Evolutionary conservation across 192 early-diverging fungal species (phyloP).

Genomic region (Gaertneriomyces sp.): DNA sequence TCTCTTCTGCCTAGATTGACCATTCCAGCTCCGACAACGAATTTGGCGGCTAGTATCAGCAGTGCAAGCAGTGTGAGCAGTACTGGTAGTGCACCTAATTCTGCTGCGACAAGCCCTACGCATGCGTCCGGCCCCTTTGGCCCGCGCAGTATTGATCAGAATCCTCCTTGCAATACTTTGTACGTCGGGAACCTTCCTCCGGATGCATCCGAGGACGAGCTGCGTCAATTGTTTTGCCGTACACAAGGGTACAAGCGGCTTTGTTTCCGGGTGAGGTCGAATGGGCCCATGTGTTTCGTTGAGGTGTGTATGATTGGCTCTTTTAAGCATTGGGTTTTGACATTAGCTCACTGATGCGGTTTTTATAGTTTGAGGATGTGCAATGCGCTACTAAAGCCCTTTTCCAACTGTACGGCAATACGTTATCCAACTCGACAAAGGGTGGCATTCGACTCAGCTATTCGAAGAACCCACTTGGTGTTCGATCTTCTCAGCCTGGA

Average conservation of each 20-base stretch:
- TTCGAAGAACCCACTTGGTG: slow-evolving; percentile 94
- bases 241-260: slow-evolving; percentile 88
- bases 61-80: slow-evolving; percentile 7
- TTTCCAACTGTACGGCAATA: slow-evolving; percentile 80
- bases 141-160: slow-evolving; percentile 71
- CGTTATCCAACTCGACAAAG: slow-evolving; percentile 78
- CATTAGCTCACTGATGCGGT: neutral
- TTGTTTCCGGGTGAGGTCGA: slow-evolving; percentile 80
- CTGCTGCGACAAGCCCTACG: slow-evolving; percentile 25
- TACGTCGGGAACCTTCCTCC: slow-evolving; percentile 95
- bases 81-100: slow-evolving; percentile 18
- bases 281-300: slow-evolving; percentile 99
- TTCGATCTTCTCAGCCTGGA: slow-evolving; percentile 47
- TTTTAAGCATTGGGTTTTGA: neutral
- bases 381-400: slow-evolving; percentile 85
- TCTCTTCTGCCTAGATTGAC: slow-evolving; percentile 31
- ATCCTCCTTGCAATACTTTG: slow-evolving; percentile 98
- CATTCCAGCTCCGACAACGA: slow-evolving; percentile 16
- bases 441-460: slow-evolving; percentile 94
- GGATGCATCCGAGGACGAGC: slow-evolving; percentile 85
- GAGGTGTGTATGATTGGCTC: slow-evolving; percentile 51
- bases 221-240: slow-evolving; percentile 73
- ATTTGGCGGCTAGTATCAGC: neutral
- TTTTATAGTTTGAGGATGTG: slow-evolving; percentile 81
- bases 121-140: neutral